Evolutionary conservation across 495 filamentous ascomycete species (phyloP).

Genomic region (Gamarada debralockiae): DNA sequence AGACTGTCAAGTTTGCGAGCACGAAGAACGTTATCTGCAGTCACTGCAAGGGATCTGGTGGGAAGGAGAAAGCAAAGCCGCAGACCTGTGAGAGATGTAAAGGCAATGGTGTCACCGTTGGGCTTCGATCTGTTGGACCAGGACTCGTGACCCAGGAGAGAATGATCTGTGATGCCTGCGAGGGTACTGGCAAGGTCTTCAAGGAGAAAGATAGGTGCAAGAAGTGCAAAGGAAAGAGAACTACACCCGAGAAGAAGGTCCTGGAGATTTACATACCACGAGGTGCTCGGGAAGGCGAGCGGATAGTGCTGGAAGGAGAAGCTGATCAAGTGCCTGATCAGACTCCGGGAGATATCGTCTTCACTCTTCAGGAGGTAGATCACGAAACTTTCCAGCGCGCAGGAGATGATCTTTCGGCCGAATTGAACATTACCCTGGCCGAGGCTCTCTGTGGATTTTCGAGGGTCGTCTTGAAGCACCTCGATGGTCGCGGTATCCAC

Average conservation of each 20-base stretch:
- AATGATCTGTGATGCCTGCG: conserved; percentile 72
- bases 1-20: conserved; percentile 92
- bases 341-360: conserved; percentile 82
- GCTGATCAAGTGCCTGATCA: conserved; percentile 91
- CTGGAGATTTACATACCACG: conserved; percentile 94
- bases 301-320: conserved; percentile 87
- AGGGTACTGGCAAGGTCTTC: conserved; percentile 75
- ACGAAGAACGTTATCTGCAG: conserved; percentile 89
- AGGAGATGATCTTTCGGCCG: conserved; percentile 78
- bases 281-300: conserved; percentile 83
- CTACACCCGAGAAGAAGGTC: conserved; percentile 80
- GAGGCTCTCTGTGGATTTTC: conserved; percentile 89
- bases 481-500: conserved; percentile 89
- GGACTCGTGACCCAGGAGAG: conserved; percentile 74
- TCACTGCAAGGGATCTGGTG: conserved; percentile 83
- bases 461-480: conserved; percentile 84
- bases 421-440: conserved; percentile 72
- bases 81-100: conserved; percentile 80
- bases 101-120: conserved; percentile 68
- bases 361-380: conserved; percentile 75
- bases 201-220: conserved; percentile 96
- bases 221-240: conserved; percentile 92
- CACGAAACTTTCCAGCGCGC: conserved; percentile 77
- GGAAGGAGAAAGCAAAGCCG: conserved; percentile 86
- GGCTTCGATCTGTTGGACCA: conserved; percentile 72